Conservation (phyloP, 163 green algal species). For the Chloromonas sp. region DNA sequence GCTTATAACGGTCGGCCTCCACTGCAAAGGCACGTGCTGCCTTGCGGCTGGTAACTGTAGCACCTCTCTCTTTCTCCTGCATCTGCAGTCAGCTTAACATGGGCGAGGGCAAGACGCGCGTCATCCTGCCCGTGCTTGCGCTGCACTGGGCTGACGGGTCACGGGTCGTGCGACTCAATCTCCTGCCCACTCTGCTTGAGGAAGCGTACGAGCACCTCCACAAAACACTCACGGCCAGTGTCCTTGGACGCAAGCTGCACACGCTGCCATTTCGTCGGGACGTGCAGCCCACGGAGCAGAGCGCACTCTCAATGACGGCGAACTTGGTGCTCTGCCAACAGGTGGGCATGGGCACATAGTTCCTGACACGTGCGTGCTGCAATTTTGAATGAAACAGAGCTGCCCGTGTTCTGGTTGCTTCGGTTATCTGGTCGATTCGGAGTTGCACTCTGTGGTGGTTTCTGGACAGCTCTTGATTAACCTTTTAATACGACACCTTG, state of each 20-base stretch:
- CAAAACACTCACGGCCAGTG: constrained; percentile 36
- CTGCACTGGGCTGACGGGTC: constrained; percentile 34
- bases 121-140: constrained; percentile 62
- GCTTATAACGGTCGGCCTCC: no score
- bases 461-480: no score
- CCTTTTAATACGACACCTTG: no score
- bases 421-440: no score
- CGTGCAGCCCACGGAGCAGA: constrained; percentile 20
- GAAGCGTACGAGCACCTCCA: constrained; percentile 47
- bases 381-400: no score
- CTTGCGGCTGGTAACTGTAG: no score
- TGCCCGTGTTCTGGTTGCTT: no score
- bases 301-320: constrained; percentile 23
- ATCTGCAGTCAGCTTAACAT: constrained; percentile 56
- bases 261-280: constrained; percentile 50
- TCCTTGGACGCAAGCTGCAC: constrained; percentile 47
- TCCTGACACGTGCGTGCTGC: no score
- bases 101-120: constrained; percentile 60
- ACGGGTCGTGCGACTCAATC: constrained; percentile 23
- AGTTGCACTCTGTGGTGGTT: no score
- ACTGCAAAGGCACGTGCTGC: no score
- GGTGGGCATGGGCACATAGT: constrained; percentile 10
- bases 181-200: constrained; percentile 46
- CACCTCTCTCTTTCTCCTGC: no score
- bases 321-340: constrained; percentile 25